Conservation (phyloP, 352 stramenopile species). For the Proteromonas lacertae region DNA sequence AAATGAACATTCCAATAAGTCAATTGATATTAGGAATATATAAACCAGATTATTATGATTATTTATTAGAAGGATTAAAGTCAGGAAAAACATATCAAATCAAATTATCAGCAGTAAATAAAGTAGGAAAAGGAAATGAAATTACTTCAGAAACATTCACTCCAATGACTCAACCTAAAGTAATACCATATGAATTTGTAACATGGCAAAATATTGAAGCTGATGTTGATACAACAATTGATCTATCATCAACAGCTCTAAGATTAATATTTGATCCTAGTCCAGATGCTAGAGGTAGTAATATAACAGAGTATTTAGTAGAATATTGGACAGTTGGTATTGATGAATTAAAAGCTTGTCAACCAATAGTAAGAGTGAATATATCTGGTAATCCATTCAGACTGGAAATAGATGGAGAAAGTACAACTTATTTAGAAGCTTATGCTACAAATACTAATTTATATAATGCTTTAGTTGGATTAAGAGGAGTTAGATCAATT, state of each 20-base stretch:
- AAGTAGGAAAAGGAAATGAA: no score
- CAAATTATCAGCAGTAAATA: no score
- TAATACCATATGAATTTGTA: conserved; percentile 5
- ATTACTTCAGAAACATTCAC: no score
- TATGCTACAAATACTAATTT: conserved; percentile 39
- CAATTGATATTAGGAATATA: no score
- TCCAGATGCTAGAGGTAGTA: conserved; percentile 13
- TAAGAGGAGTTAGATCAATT: conserved; percentile 24
- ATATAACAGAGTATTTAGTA: conserved; percentile 17
- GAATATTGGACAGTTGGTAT: conserved; percentile 21
- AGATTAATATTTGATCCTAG: conserved; percentile 19
- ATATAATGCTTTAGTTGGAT: conserved; percentile 38
- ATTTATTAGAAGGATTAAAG: no score
- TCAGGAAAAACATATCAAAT: no score
- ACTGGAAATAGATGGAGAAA: conserved; percentile 37
- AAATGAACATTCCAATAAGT: no score
- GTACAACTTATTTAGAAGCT: conserved; percentile 48
- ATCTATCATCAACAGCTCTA: conserved; percentile 16
- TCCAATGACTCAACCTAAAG: background rate
- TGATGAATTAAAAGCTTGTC: background rate
- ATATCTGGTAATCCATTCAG: conserved; percentile 41
- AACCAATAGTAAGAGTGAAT: background rate
- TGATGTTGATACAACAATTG: conserved; percentile 13
- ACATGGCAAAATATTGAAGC: conserved; percentile 11
- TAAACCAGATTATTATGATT: no score